These are phyloP conservation scores for Fusarium phyllophilum DNA, from an alignment of 2,329 filamentous ascomycete genomes.

Conservation along the genomic window DNA sequence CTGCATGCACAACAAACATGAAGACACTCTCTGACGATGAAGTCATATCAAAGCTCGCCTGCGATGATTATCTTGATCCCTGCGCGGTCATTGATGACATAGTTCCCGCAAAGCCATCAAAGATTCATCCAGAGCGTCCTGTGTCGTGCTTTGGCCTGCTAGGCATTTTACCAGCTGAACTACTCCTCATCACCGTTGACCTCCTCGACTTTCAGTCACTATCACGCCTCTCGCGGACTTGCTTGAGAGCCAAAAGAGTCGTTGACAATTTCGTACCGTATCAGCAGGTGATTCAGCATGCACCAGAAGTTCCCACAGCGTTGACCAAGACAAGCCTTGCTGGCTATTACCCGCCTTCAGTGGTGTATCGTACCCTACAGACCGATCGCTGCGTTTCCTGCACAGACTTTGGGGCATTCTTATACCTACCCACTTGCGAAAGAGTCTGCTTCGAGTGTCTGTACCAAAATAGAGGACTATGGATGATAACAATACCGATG, in stretches of 20 bases:
- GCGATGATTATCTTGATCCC: accelerated
- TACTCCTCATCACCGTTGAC: not conserved
- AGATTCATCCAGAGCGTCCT: not conserved
- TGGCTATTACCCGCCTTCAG: not conserved
- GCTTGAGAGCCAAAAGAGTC: not conserved
- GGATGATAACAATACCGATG: not conserved
- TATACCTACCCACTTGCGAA: not conserved
- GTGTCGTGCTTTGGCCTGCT: not conserved
- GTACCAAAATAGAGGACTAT: not conserved
- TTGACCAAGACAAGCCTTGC: not conserved
- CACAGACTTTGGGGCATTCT: not conserved
- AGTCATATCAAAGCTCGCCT: not conserved
- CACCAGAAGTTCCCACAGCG: not conserved
- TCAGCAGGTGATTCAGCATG: not conserved
- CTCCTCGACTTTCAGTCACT: not conserved
- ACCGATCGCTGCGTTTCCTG: not conserved
- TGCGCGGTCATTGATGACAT: not conserved
- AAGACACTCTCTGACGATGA: not conserved
- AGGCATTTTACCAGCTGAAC: accelerated
- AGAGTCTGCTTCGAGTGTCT: not conserved
- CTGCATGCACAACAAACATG: not conserved
- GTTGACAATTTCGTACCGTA: not conserved
- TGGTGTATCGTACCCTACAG: not conserved
- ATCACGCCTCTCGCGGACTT: not conserved
- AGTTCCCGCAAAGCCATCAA: not conserved